Percentiles rank a stretch among this genome's conserved stretches.
Evolutionary conservation across 768 basidiomycete species (phyloP).

Genomic region (Sutorius australiensis): DNA sequence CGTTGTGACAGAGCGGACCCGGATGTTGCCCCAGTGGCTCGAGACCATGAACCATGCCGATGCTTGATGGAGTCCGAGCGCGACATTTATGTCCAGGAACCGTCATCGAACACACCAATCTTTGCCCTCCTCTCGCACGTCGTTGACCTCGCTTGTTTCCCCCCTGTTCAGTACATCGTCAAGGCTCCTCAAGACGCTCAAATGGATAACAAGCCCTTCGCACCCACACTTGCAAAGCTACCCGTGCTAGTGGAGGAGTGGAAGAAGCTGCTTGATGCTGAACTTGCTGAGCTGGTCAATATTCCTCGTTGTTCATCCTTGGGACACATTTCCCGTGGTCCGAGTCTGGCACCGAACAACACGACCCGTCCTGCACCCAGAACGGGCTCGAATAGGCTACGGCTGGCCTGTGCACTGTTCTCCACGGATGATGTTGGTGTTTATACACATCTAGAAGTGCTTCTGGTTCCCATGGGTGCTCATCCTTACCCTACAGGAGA

Average conservation of each 20-base stretch:
- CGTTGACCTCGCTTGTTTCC: conserved; percentile 1
- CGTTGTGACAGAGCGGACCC: conserved; percentile 1
- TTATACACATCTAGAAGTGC: neutral
- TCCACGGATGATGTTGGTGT: no score
- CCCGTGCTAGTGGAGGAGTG: neutral
- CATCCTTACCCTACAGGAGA: neutral
- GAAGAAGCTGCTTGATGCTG: conserved; percentile 3
- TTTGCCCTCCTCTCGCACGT: conserved; percentile 4
- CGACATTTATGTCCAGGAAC: neutral
- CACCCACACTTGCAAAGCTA: conserved; percentile 4
- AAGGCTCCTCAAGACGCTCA: neutral
- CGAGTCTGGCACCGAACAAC: neutral
- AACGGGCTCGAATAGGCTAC: neutral
- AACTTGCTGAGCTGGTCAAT: neutral
- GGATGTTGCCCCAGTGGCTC: neutral
- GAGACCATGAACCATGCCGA: conserved; percentile 2
- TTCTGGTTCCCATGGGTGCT: neutral
- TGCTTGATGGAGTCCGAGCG: neutral
- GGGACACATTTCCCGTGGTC: neutral
- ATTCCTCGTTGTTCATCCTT: neutral
- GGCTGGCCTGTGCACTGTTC: conserved; percentile 8
- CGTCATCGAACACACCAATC: neutral
- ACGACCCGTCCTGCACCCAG: no score
- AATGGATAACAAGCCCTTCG: neutral
- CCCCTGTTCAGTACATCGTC: conserved; percentile 5